Percentiles rank a stretch among this genome's conserved stretches.
Conservation (phyloP, 2,329 filamentous ascomycete species). For the Colletotrichum trifolii region DNA sequence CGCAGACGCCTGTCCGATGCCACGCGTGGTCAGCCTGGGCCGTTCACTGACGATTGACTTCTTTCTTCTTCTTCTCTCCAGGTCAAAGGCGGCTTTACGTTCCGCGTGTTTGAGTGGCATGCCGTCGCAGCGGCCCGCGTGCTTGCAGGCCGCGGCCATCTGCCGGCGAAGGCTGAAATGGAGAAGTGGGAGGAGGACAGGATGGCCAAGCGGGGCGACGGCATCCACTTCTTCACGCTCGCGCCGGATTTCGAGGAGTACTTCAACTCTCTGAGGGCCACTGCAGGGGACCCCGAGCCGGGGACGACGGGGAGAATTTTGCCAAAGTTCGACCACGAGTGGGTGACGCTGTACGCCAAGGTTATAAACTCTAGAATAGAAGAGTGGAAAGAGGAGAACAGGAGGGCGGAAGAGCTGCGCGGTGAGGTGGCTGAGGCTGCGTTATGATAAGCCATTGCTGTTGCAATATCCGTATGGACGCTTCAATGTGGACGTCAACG, state of each 20-base stretch:
- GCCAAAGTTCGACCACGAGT: slow-evolving; percentile 53
- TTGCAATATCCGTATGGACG: too few species aligned
- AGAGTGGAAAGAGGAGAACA: slow-evolving; percentile 13
- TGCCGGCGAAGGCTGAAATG: slow-evolving; percentile 43
- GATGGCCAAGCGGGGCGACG: slow-evolving; percentile 41
- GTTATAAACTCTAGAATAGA: slow-evolving; percentile 2
- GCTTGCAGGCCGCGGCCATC: slow-evolving; percentile 45
- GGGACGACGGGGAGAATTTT: slow-evolving; percentile 50
- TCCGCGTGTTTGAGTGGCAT: slow-evolving; percentile 52
- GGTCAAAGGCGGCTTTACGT: slow-evolving; percentile 48
- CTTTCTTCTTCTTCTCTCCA: slow-evolving; percentile 4
- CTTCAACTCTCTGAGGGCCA: slow-evolving; percentile 50
- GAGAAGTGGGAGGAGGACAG: slow-evolving; percentile 45
- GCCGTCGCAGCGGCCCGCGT: slow-evolving; percentile 49
- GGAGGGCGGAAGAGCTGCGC: not conserved
- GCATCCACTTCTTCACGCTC: slow-evolving; percentile 46
- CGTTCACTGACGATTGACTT: not conserved
- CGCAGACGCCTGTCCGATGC: not conserved
- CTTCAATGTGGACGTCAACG: too few species aligned
- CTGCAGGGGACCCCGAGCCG: slow-evolving; percentile 53
- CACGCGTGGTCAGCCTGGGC: not conserved
- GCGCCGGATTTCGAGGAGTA: slow-evolving; percentile 49
- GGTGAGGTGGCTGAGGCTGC: too few species aligned
- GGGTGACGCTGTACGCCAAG: slow-evolving; percentile 42
- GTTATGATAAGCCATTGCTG: too few species aligned